phyloP scores from a whole-genome alignment of 2,329 filamentous ascomycete species.

The Colletotrichum sp. region DNA sequence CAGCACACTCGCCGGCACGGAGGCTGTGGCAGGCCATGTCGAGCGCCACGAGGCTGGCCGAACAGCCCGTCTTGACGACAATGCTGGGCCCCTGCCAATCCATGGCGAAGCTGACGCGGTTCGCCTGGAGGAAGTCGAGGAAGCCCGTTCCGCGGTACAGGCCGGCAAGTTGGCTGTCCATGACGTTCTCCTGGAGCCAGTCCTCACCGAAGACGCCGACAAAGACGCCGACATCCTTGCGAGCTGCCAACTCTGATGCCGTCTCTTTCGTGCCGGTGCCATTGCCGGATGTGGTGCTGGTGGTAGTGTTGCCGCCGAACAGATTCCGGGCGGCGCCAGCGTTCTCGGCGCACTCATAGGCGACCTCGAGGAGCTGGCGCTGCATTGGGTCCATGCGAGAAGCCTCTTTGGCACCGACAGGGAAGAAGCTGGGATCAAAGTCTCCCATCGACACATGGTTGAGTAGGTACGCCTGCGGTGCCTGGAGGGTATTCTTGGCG shows the following conservation, averaged over 20 bases:
- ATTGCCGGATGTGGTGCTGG: not conserved
- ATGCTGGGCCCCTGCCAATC: conserved; percentile 21
- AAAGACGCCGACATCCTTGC: conserved; percentile 29
- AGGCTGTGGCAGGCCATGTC: conserved; percentile 27
- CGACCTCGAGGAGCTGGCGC: conserved; percentile 33
- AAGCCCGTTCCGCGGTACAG: conserved; percentile 17
- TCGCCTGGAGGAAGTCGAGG: conserved; percentile 23
- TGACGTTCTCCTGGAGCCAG: conserved; percentile 24
- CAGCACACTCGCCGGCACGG: conserved; percentile 17
- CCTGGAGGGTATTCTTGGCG: not conserved
- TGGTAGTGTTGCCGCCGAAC: conserved; percentile 16
- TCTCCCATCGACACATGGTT: not conserved
- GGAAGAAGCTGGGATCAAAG: conserved; percentile 2
- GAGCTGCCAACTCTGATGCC: conserved; percentile 19
- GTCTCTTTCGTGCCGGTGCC: not conserved
- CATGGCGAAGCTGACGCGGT: conserved; percentile 25
- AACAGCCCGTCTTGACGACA: conserved; percentile 31
- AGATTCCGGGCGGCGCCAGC: conserved; percentile 25
- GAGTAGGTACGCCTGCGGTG: not conserved
- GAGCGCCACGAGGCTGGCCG: conserved; percentile 25
- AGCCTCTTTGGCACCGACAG: not conserved
- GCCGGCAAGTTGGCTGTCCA: conserved; percentile 5
- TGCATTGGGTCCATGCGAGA: conserved; percentile 34
- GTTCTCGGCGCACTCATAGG: conserved; percentile 34
- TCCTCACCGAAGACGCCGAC: conserved; percentile 31